Evolutionary conservation across 2,329 filamentous ascomycete species (phyloP).

Genomic region (Apiospora hydei): DNA sequence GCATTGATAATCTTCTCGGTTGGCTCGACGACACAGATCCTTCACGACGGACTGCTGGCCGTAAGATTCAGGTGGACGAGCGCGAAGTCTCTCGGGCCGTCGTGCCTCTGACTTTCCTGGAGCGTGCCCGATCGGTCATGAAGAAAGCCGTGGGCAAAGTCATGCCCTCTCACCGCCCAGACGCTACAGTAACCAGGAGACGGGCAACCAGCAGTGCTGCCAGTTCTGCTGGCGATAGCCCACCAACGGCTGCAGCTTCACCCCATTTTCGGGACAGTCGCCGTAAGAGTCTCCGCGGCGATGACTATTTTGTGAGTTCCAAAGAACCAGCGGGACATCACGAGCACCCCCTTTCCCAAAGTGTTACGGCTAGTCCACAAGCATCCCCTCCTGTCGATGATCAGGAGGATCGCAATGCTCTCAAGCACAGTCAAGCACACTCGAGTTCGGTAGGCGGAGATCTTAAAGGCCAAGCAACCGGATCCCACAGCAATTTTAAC

Average conservation of each 20-base stretch:
- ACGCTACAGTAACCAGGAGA: slow-evolving; percentile 62
- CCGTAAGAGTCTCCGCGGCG: slow-evolving; percentile 60
- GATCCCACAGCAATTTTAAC: slow-evolving; percentile 47
- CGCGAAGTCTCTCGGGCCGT: slow-evolving; percentile 90
- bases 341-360: slow-evolving; percentile 79
- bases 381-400: slow-evolving; percentile 45
- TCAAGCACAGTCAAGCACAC: slow-evolving; percentile 35
- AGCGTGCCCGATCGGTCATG: slow-evolving; percentile 81
- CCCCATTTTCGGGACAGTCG: slow-evolving; percentile 60
- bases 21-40: slow-evolving; percentile 98
- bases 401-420: slow-evolving; percentile 44
- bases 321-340: slow-evolving; percentile 52
- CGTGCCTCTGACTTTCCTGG: slow-evolving; percentile 85
- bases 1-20: slow-evolving; percentile 73
- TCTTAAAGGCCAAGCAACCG: slow-evolving; percentile 43
- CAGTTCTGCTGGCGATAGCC: slow-evolving; percentile 67
- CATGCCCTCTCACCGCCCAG: slow-evolving; percentile 62
- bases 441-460: slow-evolving; percentile 48
- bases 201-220: slow-evolving; percentile 69
- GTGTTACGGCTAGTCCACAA: slow-evolving; percentile 74
- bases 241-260: slow-evolving; percentile 55
- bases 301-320: slow-evolving; percentile 60
- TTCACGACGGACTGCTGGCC: slow-evolving; percentile 75
- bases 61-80: slow-evolving; percentile 90
- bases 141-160: slow-evolving; percentile 72